Percentiles rank a stretch among this genome's conserved stretches.
These are phyloP conservation scores for Lojkania enalia DNA, from an alignment of 2,329 filamentous ascomycete species.

Conservation along the genomic window DNA sequence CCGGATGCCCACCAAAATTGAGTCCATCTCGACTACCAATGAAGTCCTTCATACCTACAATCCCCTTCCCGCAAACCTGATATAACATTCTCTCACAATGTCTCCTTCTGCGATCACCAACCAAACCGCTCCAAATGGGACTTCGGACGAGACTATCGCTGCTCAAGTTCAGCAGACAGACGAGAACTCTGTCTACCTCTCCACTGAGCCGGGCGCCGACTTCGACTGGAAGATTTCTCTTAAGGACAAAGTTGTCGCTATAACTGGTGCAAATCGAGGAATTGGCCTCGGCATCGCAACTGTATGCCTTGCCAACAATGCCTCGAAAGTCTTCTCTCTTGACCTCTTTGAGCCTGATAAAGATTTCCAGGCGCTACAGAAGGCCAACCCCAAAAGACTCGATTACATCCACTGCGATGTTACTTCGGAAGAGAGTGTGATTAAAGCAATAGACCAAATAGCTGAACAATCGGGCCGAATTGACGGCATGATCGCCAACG, in stretches of 20 bases:
- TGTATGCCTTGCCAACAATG: constrained; percentile 53
- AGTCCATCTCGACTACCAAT: constrained; percentile 2
- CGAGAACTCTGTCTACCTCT: constrained; percentile 41
- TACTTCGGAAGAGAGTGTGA: constrained; percentile 53
- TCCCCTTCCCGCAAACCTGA: constrained; percentile 7
- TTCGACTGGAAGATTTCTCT: constrained; percentile 53
- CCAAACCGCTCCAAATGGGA: constrained; percentile 20
- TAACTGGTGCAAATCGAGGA: constrained; percentile 15
- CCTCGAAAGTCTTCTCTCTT: constrained; percentile 53
- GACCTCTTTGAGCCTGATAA: constrained; percentile 53
- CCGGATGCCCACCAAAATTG: constrained; percentile 1
- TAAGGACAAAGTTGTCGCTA: constrained; percentile 45
- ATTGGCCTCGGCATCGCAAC: constrained; percentile 51
- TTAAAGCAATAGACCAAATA: constrained; percentile 51
- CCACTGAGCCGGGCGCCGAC: constrained; percentile 49
- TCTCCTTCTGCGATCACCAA: constrained; percentile 33
- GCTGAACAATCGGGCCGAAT: constrained; percentile 51
- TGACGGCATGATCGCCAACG: constrained; percentile 58
- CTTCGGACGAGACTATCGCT: constrained; percentile 10
- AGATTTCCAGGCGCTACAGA: constrained; percentile 49
- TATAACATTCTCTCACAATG: constrained; percentile 24
- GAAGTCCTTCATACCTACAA: constrained; percentile 19
- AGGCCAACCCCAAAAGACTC: constrained; percentile 48
- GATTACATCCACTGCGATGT: constrained; percentile 54
- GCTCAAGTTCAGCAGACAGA: constrained; percentile 28